Conservation (phyloP, 306 rosid genomes). For the Cucurbita argyrosperma region DNA sequence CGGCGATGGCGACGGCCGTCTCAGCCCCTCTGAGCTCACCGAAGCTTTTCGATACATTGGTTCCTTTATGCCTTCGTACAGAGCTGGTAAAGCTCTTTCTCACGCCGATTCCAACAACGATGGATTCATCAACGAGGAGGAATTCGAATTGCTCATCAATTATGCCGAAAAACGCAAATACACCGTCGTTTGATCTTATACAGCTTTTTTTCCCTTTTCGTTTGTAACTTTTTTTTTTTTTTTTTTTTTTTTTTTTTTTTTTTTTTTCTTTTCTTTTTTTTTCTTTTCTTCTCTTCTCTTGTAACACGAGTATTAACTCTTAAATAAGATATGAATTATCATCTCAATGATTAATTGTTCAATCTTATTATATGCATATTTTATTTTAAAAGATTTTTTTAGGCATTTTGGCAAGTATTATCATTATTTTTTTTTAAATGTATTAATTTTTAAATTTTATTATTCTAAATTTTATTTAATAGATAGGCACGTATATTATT, state of each 20-base stretch:
- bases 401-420: no score
- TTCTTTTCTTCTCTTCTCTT: no score
- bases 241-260: not conserved
- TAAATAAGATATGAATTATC: no score
- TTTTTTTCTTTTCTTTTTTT: no score
- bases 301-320: no score
- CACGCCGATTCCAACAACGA: slow-evolving; percentile 11
- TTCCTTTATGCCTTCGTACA: not conserved
- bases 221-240: not conserved
- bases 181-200: not conserved
- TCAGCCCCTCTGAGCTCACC: not conserved
- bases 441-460: no score
- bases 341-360: no score
- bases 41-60: slow-evolving; percentile 1
- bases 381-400: no score
- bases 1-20: not conserved
- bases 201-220: not conserved
- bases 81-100: not conserved
- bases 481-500: no score
- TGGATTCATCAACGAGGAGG: slow-evolving; percentile 10
- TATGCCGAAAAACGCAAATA: slow-evolving; percentile 8
- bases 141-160: slow-evolving; percentile 4
- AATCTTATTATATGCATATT: no score
- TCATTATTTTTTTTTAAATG: no score
- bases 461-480: no score